Evolutionary conservation across 73 alveolate species (phyloP).

Genomic region (Blepharisma stoltei): DNA sequence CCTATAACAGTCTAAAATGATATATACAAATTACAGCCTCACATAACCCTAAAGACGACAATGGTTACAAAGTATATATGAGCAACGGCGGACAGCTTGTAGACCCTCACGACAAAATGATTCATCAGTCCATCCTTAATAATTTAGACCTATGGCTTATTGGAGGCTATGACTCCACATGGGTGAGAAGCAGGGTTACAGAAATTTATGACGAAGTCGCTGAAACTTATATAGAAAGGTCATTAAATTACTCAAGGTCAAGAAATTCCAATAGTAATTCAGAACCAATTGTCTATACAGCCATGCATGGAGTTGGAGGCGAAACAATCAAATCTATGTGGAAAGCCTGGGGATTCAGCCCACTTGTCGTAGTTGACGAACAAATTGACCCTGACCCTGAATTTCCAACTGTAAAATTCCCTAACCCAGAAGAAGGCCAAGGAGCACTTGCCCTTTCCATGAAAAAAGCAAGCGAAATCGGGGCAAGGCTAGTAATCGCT

Average conservation of each 20-base stretch:
- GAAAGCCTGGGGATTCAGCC: slow-evolving; percentile 46
- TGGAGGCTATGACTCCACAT: background rate
- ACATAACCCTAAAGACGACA: slow-evolving; percentile 61
- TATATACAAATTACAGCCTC: slow-evolving; percentile 71
- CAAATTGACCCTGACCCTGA: slow-evolving; percentile 58
- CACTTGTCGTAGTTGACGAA: slow-evolving; percentile 32
- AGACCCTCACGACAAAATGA: slow-evolving; percentile 47
- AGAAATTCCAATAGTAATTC: background rate
- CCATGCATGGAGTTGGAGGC: slow-evolving; percentile 76
- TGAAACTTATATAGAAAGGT: background rate
- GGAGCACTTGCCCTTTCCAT: slow-evolving; percentile 63
- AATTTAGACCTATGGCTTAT: slow-evolving; percentile 18
- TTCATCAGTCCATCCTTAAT: slow-evolving; percentile 33
- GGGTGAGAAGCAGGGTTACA: background rate
- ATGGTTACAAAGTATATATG: slow-evolving; percentile 69
- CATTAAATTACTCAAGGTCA: background rate
- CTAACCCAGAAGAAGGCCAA: slow-evolving; percentile 62
- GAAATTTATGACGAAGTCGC: background rate
- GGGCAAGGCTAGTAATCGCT: slow-evolving; percentile 41
- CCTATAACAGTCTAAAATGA: background rate
- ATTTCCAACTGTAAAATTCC: slow-evolving; percentile 67
- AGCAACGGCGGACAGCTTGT: slow-evolving; percentile 58
- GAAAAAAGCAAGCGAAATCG: slow-evolving; percentile 37
- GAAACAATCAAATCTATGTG: slow-evolving; percentile 39
- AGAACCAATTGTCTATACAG: slow-evolving; percentile 56